Percentiles rank a stretch among this genome's conserved stretches.
Evolutionary conservation across 208 protist species (phyloP).

Genomic region (Crithidia mellificae): DNA sequence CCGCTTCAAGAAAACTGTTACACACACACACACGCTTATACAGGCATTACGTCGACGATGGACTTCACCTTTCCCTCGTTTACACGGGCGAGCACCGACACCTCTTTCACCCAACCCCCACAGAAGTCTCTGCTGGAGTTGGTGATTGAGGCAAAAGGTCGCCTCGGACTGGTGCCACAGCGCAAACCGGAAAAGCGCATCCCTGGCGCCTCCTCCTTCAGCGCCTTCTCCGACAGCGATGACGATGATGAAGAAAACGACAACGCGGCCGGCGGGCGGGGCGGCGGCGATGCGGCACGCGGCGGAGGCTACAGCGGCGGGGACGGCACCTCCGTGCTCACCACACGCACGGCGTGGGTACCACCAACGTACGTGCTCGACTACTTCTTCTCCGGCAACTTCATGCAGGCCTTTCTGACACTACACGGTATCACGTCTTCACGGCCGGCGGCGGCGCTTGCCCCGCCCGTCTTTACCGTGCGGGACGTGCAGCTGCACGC

Average conservation of each 20-base stretch:
- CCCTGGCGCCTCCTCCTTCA: slow-evolving; percentile 9
- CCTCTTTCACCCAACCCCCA: slow-evolving; percentile 13
- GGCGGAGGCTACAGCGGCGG: neutral
- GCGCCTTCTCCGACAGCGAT: slow-evolving; percentile 28
- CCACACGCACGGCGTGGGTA: slow-evolving; percentile 54
- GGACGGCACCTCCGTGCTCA: slow-evolving; percentile 24
- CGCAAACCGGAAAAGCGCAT: slow-evolving; percentile 32
- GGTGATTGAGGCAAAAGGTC: slow-evolving; percentile 65
- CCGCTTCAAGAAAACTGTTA: no score
- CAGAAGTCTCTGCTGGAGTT: slow-evolving; percentile 79
- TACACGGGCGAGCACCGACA: slow-evolving; percentile 48
- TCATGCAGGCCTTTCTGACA: slow-evolving; percentile 39
- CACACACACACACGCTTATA: neutral
- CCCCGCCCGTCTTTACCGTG: slow-evolving; percentile 47
- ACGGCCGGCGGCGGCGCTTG: slow-evolving; percentile 23
- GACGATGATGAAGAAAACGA: slow-evolving; percentile 17
- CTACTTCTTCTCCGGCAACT: slow-evolving; percentile 44
- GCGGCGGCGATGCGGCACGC: no score
- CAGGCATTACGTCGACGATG: slow-evolving; percentile 12
- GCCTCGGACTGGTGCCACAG: slow-evolving; percentile 54
- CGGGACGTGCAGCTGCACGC: slow-evolving; percentile 48
- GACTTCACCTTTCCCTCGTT: slow-evolving; percentile 55
- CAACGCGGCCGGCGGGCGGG: no score
- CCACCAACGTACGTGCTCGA: slow-evolving; percentile 43
- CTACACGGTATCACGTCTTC: slow-evolving; percentile 55